phyloP scores from a whole-genome alignment of 495 filamentous ascomycete species.

The Aspergillus bridgeri region DNA sequence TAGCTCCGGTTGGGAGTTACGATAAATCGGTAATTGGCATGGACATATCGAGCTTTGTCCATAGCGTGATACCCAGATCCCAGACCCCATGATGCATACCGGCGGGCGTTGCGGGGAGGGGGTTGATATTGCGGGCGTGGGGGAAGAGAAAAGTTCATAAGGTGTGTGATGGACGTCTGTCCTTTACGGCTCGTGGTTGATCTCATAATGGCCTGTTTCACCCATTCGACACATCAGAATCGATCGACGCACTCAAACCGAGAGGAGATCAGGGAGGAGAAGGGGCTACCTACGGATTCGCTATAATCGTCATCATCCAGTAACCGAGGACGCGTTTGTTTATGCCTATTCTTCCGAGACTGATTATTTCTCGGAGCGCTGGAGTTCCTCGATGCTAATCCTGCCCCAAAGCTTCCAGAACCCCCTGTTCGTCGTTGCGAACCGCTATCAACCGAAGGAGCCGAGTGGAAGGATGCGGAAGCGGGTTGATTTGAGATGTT shows the following conservation, averaged over 20 bases:
- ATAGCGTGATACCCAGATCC: slow-evolving; percentile 88
- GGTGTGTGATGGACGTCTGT: slow-evolving; percentile 93
- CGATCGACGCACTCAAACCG: neutral
- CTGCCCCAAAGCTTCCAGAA: slow-evolving; percentile 61
- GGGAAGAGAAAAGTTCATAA: slow-evolving; percentile 87
- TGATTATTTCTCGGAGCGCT: slow-evolving; percentile 68
- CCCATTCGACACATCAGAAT: neutral
- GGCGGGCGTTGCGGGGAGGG: slow-evolving; percentile 52
- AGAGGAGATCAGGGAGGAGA: neutral
- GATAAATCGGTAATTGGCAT: slow-evolving; percentile 96
- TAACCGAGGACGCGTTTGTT: slow-evolving; percentile 53
- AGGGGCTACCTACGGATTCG: slow-evolving; percentile 59
- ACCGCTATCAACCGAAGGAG: slow-evolving; percentile 43
- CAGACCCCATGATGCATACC: slow-evolving; percentile 77
- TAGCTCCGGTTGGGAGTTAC: slow-evolving; percentile 82
- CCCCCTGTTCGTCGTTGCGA: slow-evolving; percentile 60
- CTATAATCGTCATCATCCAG: slow-evolving; percentile 79
- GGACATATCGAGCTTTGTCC: slow-evolving; percentile 93
- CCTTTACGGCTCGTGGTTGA: slow-evolving; percentile 82
- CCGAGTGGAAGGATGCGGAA: slow-evolving; percentile 38
- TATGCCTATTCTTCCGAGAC: slow-evolving; percentile 69
- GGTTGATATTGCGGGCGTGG: slow-evolving; percentile 66
- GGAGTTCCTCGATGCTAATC: slow-evolving; percentile 51
- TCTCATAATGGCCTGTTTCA: slow-evolving; percentile 67
- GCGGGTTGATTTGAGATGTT: slow-evolving; percentile 37